A percentile compares a stretch with the other conserved stretches of the same genome.
Conservation (phyloP, 2,329 filamentous ascomycete species). For the Calonectria pteridis region DNA sequence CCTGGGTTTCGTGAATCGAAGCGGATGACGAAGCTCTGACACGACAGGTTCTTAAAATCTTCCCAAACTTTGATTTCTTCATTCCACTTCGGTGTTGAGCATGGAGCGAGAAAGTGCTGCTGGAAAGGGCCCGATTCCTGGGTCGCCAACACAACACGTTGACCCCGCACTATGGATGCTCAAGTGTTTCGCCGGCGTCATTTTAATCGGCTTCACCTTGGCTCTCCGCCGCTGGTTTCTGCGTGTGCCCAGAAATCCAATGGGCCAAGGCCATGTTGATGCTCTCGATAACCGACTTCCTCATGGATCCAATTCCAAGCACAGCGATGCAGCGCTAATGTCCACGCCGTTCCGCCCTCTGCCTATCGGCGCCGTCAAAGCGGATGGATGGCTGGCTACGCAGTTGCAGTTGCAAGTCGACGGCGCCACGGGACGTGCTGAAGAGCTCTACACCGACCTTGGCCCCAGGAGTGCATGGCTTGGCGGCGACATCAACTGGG, state of each 20-base stretch:
- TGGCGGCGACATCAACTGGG: not conserved
- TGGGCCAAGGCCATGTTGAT: not conserved
- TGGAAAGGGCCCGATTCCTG: not conserved
- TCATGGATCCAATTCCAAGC: not conserved
- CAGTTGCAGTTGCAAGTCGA: not conserved
- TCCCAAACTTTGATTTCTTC: not conserved
- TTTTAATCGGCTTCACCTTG: not conserved
- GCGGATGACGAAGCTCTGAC: not conserved
- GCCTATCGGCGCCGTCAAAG: not conserved
- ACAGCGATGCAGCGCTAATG: not conserved
- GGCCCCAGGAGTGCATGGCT: constrained; percentile 3
- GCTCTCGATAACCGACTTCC: not conserved
- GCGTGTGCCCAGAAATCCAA: not conserved
- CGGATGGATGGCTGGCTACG: not conserved
- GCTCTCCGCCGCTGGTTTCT: not conserved
- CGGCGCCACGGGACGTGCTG: not conserved
- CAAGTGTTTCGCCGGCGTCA: not conserved
- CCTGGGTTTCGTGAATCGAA: not conserved
- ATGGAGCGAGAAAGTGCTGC: not conserved
- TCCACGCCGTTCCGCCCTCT: not conserved
- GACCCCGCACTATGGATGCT: constrained; percentile 1
- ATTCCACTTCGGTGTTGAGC: no score
- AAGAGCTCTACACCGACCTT: not conserved
- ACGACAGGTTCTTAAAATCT: not conserved
- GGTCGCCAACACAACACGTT: not conserved